Evolutionary conservation across 140 eudicot species (phyloP), one percentile per base, ranked within the genome.

Genomic region (Cichorium intybus): DNA sequence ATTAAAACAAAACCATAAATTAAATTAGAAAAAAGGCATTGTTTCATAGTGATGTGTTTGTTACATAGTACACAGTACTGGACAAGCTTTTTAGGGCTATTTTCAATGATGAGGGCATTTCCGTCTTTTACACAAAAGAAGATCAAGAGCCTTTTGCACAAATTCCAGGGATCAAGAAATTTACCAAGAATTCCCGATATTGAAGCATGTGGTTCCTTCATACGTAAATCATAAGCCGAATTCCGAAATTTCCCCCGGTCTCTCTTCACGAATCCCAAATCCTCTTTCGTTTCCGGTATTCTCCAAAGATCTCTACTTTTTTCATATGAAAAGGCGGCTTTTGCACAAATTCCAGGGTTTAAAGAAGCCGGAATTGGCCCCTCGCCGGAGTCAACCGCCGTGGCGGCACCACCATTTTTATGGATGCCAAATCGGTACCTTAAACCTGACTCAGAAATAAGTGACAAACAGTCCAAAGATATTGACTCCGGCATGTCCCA

Each of bases 311-410:
- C 95, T 70, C 35, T 87, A 57, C 87, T 74, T 66, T 76, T 85
- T 72, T 91, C 97, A 72, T 80, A 91, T n/a, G 97, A 91, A 73
- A 87, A 65, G 31, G 95, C 88, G 53, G 89, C 89, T 82, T 91
- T 91, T 52, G 95, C 87, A 72, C 89, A 80, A 43, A 85, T 57
- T 34, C 97, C 97, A 10, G 86, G 87, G 70, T 63, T 65, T 54
- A 91, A 65, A 67, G 88, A 67, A 74, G 76, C 75, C 1, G 96
- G 97, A 37, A 80, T 55, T 53, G 74, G 84, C 37, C 54, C 82
- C 21, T 70, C 72, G 16, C 50, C 28, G 17, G 77, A 37, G 56
- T 73, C 73, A 69, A 60, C 69, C 33, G 84, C 80, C 56, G 70
- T 69, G 26, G 87, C 85, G 37, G 51, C 68, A 70, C 96, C 97